Base-by-base conservation (phyloP, 768 basidiomycete genomes). In the Hysterangium stoloniferum region DNA sequence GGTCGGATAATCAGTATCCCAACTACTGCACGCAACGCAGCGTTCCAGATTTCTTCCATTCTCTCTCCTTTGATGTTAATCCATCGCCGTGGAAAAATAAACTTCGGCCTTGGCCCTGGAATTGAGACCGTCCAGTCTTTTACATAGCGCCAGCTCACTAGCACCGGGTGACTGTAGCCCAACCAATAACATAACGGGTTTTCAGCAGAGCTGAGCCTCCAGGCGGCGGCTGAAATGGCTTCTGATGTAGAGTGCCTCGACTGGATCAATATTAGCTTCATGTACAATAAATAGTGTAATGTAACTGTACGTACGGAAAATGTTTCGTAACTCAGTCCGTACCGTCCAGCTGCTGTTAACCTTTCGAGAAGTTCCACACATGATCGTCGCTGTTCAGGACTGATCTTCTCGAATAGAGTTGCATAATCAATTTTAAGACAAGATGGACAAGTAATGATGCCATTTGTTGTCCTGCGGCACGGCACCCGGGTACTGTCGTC, bases 51-150 rank as follows among this genome's bases (percentile, higher is more conserved):
- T 51, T 81, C 79, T 8, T 66, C 61, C 31, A 88, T 66, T 57
- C 70, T 79, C 13, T 58, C 57, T 3, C 88, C 88, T n/a, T 68
- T 67, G 48, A 87, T 75, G 61, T 87, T 84, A 34, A 86, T 65
- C 88, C 87, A 90, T 15, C 87, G 78, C 29, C 86, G 73, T 35
- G 88, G 87, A 47, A 80, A 73, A 13, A 80, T 55, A 56, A 76
- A 66, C 40, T 62, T 66, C 34, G 71, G 61, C 6, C 66, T 77
- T 42, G 63, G 61, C 55, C 72, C 65, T n/a, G 72, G 76, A 28
- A 77, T 66, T 9, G 66, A 60, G 32, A 85, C 78, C 2, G 76
- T 73, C 85, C 83, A 86, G 20, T 69, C 56, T 37, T 62, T 63
- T 41, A 77, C 59, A 56, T 51, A 40, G 2, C 49, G 49, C 13